Evolutionary conservation across 2,329 filamentous ascomycete genomes (phyloP), one percentile per base, ranked within the genome.

Genomic region (Cercospora beticola): DNA sequence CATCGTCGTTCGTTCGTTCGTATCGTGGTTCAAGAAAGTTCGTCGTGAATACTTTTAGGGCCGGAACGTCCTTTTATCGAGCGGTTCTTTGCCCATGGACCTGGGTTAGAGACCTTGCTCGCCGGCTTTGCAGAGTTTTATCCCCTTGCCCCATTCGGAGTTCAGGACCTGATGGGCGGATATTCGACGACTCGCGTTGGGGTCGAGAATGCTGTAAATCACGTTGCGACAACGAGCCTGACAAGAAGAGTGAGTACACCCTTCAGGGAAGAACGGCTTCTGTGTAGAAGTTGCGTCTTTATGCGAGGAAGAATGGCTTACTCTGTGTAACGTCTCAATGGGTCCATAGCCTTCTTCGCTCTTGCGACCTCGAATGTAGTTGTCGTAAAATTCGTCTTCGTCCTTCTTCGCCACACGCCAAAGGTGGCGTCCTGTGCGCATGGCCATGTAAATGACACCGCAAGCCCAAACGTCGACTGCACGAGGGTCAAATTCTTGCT

Each of bases 371-470:
- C 97, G 92, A 5, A 99, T 87, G 78, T 99, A 99, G 52, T 93
- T 90, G 72, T 92, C 92, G 78, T 97, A 99, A 76, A 98, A 99
- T 77, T 98, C 95, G 76, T 99, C 95, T 73, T 98, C 94, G 65
- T 97, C 94, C 81, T 93, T 96, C 81, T 94, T 94, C 6, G 95
- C 95, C n/a, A 97, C 89, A 65, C 94, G 91, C 95, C 95, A 99
- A 8, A 99, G 85, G 80, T 99, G 95, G 64, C 95, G 88, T 5
- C 95, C 95, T 1, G 94, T 98, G 68, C 95, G 88, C 95, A 99
- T 99, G 14, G 95, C 95, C 95, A 99, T 99, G 83, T 99, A 99
- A 69, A 99, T 99, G 62, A 99, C 95, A 78, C 95, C 95, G 69
- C 93, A 97, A 26, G 95, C 95, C 95, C 95, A 99, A 14, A 98